Evolutionary conservation across 129 eudicot species (phyloP).

Genomic region (Centrapalus pauciflorus): DNA sequence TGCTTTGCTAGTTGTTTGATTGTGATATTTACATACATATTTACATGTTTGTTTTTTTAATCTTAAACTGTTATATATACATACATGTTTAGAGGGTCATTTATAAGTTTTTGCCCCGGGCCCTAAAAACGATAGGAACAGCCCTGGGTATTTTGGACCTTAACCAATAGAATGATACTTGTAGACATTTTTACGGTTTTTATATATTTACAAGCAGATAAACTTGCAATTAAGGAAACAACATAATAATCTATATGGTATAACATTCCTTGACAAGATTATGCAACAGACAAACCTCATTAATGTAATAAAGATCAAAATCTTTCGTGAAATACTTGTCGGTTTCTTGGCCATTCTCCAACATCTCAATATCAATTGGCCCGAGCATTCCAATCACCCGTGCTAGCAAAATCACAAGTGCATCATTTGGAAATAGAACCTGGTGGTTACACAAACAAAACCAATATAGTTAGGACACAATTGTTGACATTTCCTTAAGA

Average conservation of each 20-base stretch:
- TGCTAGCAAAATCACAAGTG: conserved; percentile 61
- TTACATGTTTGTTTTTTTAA: too few relatives aligned
- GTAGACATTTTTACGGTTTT: too few relatives aligned
- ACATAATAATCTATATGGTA: neutral
- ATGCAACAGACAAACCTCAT: conserved; percentile 55
- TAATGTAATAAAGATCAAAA: conserved; percentile 55
- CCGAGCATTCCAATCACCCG: conserved; percentile 86
- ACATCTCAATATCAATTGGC: conserved; percentile 82
- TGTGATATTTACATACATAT: too few relatives aligned
- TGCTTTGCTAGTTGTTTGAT: too few relatives aligned
- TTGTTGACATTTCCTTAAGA: neutral
- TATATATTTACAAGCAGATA: too few relatives aligned
- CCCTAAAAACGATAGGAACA: too few relatives aligned
- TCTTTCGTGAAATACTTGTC: conserved; percentile 81
- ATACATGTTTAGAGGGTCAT: too few relatives aligned
- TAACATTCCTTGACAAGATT: neutral
- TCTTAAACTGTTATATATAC: too few relatives aligned
- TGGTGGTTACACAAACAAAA: conserved; percentile 18
- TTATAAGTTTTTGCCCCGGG: too few relatives aligned
- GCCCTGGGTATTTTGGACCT: too few relatives aligned
- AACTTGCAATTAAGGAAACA: neutral
- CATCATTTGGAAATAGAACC: conserved; percentile 96
- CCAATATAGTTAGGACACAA: too few relatives aligned
- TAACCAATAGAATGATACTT: too few relatives aligned
- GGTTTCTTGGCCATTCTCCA: conserved; percentile 72